Base-by-base conservation (phyloP, 2,329 filamentous ascomycete genomes). In the Cladosporium sp. region DNA sequence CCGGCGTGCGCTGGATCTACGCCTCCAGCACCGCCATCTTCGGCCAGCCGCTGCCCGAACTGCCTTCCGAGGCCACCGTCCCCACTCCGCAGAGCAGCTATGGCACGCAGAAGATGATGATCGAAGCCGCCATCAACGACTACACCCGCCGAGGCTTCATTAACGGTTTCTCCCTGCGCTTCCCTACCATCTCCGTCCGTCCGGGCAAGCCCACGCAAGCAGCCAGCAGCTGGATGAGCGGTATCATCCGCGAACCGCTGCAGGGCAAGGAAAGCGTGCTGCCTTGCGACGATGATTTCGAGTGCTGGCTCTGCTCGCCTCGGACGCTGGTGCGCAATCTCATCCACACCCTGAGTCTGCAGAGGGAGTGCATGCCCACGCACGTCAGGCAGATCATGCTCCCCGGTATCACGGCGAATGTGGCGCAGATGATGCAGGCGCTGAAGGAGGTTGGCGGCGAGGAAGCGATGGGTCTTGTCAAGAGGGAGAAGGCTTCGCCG, bases 221-320 rank as follows among this genome's bases (percentile, higher is more conserved):
- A 4, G 76, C 76, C 5, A 75, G 71, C 50, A 75, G 71, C 44
- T 79, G 78, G 59, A 75, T 76, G 51, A 74, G 70, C 48, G 76
- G 76, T 12, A 78, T 79, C 20, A 74, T 80, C 48, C 71, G 77
- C 3, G 77, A 80, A 61, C 76, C 77, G 2, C 65, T 79, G 55
- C 71, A 77, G 55, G 76, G 64, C 8, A 52, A 61, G 39, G 75
- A 75, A 56, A 75, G 72, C 39, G 65, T 74, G 24, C 59, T 83
- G 13, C 80, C 80, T 69, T 80, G 53, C 67, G 70, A 49, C 68
- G 72, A 68, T 50, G 71, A 74, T 37, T 78, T 80, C 41, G 71
- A 79, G 43, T 72, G 80, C 54, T 82, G 80, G 80, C 71, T 83
- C 37, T 79, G 76, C 52, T 79, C 75, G 41, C 79, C 80, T 6